These are phyloP conservation scores for Epichloe typhina DNA, from an alignment of 2,329 filamentous ascomycete species.

Conservation along the genomic window DNA sequence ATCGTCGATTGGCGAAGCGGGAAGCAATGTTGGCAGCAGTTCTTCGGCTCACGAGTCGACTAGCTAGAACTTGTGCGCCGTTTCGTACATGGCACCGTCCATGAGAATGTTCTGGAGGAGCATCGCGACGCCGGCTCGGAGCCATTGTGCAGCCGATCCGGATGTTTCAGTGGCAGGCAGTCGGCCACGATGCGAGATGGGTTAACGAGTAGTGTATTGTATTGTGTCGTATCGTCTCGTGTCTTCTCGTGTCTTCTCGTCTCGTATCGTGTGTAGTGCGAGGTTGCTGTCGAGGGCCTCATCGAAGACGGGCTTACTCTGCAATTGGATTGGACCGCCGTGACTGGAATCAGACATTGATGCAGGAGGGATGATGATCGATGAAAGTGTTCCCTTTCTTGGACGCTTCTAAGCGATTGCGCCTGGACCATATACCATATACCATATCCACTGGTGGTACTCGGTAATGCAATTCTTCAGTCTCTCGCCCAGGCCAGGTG, in stretches of 20 bases:
- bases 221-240: background rate
- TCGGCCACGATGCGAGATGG: too few relatives aligned
- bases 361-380: background rate
- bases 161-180: background rate
- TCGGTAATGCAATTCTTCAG: background rate
- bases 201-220: background rate
- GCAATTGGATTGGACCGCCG: background rate
- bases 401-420: too few relatives aligned
- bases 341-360: background rate
- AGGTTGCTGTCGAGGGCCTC: background rate
- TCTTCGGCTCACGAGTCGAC: background rate
- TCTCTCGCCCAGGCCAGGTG: background rate
- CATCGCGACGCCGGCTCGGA: background rate
- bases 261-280: background rate
- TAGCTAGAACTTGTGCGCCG: background rate
- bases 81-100: background rate
- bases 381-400: background rate
- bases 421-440: too few relatives aligned
- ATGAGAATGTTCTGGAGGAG: background rate
- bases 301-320: too few relatives aligned
- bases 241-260: background rate
- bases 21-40: background rate
- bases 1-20: conserved; percentile 15
- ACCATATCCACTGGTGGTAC: too few relatives aligned
- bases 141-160: background rate